Base-by-base conservation (phyloP, 106 monocot species). In the Phalaenopsis aphrodite region DNA sequence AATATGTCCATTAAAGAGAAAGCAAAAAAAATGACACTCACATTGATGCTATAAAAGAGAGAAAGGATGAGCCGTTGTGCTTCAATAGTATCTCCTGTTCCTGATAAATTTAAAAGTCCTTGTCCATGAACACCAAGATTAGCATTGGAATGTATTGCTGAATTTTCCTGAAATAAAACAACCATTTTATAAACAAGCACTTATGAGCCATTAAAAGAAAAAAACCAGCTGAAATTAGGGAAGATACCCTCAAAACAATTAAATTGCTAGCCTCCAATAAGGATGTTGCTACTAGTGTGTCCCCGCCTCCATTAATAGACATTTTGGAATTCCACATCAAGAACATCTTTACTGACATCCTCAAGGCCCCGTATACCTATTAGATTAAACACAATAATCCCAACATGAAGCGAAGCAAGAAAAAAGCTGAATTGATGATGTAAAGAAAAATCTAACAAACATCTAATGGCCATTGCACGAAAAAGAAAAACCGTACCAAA, bases 301-400 rank as follows among this genome's bases (percentile, higher is more conserved):
- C 98, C 39, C 89, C 91, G 84, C 98, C 92, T 11, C 94, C 94
- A 89, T 94, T 83, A 82, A 99, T 91, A 65, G 81, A 56, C 87
- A 99, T 89, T 87, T 67, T 91, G 14, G 98, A 92, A 87, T 99
- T 94, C 98, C 92, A 99, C 98, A 99, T 99, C 83, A 99, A 84
- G 36, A 99, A 89, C 90, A 99, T 89, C 80, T 99, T 99, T 71
- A 99, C 90, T 71, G 93, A 94, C 98, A 99, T 99, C 77, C 98
- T 81, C 78, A 99, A 84, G 39, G 94, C 98, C 12, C 98, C 98
- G 82, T 83, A 91, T 48, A 99, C 98, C 98, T 99, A 86, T 41
- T 77, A 58, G 79, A 81, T 57, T 79, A 57, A 41, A 39, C 19
- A 74, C 5, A 81, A 21, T 58, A 78, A 56, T 30, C 61, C n/a